Base-by-base conservation (phyloP, 305 asterid genomes). In the Fraxinus nigra region DNA sequence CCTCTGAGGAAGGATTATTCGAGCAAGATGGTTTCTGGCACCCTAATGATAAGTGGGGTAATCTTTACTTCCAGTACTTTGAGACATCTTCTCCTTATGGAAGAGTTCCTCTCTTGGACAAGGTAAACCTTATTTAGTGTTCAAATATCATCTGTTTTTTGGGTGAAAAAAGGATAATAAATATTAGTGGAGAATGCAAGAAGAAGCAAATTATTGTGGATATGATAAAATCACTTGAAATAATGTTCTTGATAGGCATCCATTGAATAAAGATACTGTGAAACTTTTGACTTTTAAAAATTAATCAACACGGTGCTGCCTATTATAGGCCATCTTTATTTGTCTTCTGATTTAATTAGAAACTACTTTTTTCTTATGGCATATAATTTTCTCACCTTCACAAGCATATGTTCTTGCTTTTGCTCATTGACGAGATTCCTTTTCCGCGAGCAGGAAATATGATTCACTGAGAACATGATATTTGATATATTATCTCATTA, bases 21-120 rank as follows among this genome's bases (percentile, higher is more conserved):
- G 98, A 94, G 81, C 95, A 90, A 56, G 96, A 95, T 80, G 85
- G 87, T 73, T 91, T 88, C 35, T 87, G 91, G 89, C 94, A 87
- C 76, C 85, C 85, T 18, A 91, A 92, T 80, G 97, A 95, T 70
- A 91, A 92, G 90, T 89, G 92, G 94, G 98, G 99, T 30, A 86
- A 88, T 85, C 97, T 93, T 81, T 95, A 95, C 84, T 89, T 91
- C 79, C 97, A 95, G 82, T 93, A 91, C 81, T 95, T 94, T 43
- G 99, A 95, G 89, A 89, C 90, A 85, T 90, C 97, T 54, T 91
- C 98, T 11, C 99, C 99, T 16, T 95, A 95, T 37, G 95, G 92
- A 80, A 91, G 99, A 82, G 97, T 93, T 85, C 97, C 98, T 85
- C 92, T 95, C 26, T 85, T 86, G 87, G 97, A 92, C 87, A 95